Base-by-base conservation (phyloP, 352 stramenopile genomes). In the Globisporangium yorkense region DNA sequence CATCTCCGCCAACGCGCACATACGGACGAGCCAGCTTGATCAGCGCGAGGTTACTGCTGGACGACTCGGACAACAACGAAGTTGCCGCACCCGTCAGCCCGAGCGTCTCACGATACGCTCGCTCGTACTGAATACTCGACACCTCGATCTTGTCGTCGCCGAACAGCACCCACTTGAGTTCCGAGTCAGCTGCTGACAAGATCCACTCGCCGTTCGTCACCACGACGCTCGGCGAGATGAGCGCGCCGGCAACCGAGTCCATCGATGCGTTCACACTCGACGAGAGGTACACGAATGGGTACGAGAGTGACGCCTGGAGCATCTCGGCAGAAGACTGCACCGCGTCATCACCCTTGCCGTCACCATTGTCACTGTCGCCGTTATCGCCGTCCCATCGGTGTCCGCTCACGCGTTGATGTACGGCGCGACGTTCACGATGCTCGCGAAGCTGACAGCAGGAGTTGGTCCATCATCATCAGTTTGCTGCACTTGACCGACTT, bases 201-300 rank as follows among this genome's bases (percentile, higher is more conserved):
- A 58, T 35, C 53, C 53, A 58, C 12, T 58, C 29, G 9, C 40
- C 27, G 9, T 51, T 58, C 15, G 15, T 37, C 41, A 51, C 27
- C 3, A 58, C n/a, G 16, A 58, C 7, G 1, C 3, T 33, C 27
- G 45, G 18, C 6, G 44, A 43, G 39, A 61, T 56, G 56, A 7
- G 18, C 21, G 40, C 52, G 5, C 16, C 51, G 13, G 46, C 44
- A 56, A 45, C 29, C 46, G 56, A 72, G 53, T 24, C 72, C 54
- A 72, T 8, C 2, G 52, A 51, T 15, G 29, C 52, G 41, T 50
- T 57, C 40, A 15, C 8, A 5, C 6, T 33, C 12, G 12, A 18
- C 52, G 52, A 57, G 1, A 57, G 15, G 12, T 57, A 57, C 15
- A 27, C 52, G 20, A 57, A 57, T 24, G 52, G 52, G 16, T 50